These are phyloP conservation scores for Aureobasidium musti DNA, from an alignment of 2,329 filamentous ascomycete genomes.

Conservation along the genomic window DNA sequence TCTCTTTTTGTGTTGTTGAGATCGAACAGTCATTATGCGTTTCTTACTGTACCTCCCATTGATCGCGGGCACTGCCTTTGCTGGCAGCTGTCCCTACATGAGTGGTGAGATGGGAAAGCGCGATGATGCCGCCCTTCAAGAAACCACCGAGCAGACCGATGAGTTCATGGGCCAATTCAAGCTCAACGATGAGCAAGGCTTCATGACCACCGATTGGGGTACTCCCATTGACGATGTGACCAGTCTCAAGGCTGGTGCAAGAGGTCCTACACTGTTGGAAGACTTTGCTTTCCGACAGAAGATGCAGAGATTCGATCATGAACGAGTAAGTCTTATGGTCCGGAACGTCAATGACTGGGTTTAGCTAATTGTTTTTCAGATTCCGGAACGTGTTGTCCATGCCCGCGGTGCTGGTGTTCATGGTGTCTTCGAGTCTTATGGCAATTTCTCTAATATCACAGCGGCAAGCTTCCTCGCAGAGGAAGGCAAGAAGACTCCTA, in stretches of 20 bases:
- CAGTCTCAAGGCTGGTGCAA: conserved; percentile 27
- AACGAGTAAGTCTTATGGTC: conserved; percentile 52
- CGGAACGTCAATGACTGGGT: conserved; percentile 41
- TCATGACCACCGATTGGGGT: conserved; percentile 29
- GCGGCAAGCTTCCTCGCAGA: conserved; percentile 53
- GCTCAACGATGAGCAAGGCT: conserved; percentile 27
- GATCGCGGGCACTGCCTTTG: conserved; percentile 18
- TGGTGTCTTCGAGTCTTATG: conserved; percentile 57
- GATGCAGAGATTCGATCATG: conserved; percentile 74
- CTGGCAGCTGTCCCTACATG: conserved; percentile 27
- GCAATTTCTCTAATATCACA: conserved; percentile 62
- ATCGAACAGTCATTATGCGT: conserved; percentile 3
- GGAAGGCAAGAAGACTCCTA: conserved; percentile 68
- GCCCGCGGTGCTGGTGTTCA: conserved; percentile 34
- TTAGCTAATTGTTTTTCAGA: conserved; percentile 58
- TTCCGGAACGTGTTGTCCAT: conserved; percentile 46
- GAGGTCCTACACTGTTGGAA: conserved; percentile 66
- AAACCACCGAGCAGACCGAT: conserved; percentile 20
- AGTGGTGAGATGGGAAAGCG: conserved; percentile 22
- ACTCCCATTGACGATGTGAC: conserved; percentile 29
- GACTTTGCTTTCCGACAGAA: conserved; percentile 71
- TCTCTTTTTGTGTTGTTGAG: neutral
- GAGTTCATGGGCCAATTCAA: conserved; percentile 29
- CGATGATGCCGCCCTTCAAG: conserved; percentile 3
- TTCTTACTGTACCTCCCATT: conserved; percentile 7